A percentile compares a stretch with the other conserved stretches of the same genome.
Conservation (phyloP, 331 rosid genomes). For the Malus hybrid region DNA sequence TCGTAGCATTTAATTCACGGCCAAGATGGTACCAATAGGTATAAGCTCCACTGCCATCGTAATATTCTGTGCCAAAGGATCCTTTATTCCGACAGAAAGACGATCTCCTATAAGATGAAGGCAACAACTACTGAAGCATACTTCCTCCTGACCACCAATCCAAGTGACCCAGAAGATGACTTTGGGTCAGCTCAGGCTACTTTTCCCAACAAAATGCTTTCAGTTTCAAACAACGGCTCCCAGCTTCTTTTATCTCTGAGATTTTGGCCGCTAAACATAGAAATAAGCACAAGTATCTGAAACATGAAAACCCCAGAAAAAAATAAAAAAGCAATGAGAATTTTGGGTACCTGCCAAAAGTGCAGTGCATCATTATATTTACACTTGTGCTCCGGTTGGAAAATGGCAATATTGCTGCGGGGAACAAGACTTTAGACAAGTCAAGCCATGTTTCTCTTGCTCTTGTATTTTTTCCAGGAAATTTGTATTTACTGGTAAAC, state of each 20-base stretch:
- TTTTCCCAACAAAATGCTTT: neutral
- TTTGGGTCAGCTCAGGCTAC: neutral
- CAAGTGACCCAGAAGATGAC: neutral
- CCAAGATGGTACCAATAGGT: conserved; percentile 70
- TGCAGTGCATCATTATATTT: neutral
- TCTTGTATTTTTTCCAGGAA: neutral
- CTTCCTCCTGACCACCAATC: neutral
- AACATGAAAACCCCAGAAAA: neutral
- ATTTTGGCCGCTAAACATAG: neutral
- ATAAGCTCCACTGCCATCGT: conserved; percentile 57
- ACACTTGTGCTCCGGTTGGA: neutral
- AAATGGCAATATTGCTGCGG: neutral
- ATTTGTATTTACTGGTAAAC: neutral
- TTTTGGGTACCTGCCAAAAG: neutral
- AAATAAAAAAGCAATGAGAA: neutral
- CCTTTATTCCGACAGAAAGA: conserved; percentile 7
- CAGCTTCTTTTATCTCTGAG: neutral
- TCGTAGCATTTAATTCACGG: conserved; percentile 18
- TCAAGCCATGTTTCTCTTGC: neutral
- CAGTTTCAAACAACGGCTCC: neutral
- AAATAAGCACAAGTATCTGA: neutral
- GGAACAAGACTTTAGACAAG: neutral
- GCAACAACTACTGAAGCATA: neutral
- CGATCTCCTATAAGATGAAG: conserved; percentile 10
- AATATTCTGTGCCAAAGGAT: neutral